These are phyloP conservation scores for Mollisiaceae sp. DNA, from an alignment of 2,329 filamentous ascomycete genomes.

Conservation along the genomic window DNA sequence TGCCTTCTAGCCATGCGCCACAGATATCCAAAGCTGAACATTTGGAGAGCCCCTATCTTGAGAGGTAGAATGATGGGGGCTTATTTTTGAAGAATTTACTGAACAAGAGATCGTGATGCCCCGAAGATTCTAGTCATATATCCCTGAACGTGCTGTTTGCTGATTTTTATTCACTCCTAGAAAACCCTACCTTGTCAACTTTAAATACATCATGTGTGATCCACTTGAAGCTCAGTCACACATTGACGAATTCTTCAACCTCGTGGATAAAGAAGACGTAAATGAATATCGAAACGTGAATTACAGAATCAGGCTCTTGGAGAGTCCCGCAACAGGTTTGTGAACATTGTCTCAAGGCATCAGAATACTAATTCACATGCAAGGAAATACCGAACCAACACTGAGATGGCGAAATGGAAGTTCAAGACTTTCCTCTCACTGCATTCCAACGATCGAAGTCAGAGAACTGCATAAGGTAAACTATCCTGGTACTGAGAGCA, in stretches of 20 bases:
- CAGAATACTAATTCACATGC: neutral
- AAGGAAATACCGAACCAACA: neutral
- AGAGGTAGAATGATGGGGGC: neutral
- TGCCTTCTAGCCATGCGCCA: neutral
- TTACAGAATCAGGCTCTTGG: constrained; percentile 3
- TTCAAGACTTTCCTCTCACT: neutral
- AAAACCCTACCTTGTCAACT: neutral
- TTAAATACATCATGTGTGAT: constrained; percentile 11
- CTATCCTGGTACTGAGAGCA: neutral
- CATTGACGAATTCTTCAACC: constrained; percentile 14
- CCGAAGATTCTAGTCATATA: neutral
- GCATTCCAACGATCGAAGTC: constrained; percentile 9
- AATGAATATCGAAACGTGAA: constrained; percentile 13
- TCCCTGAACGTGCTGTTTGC: neutral
- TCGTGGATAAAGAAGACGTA: constrained; percentile 8
- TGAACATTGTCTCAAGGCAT: neutral
- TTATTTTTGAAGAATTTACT: neutral
- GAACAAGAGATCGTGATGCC: neutral
- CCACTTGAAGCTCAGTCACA: constrained; percentile 12
- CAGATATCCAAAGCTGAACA: neutral
- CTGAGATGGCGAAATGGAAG: constrained; percentile 11
- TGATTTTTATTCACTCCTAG: neutral
- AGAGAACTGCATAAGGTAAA: constrained; percentile 10
- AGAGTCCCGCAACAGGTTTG: neutral
- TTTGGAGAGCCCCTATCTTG: constrained; percentile 11